A percentile compares a stretch with the other conserved stretches of the same genome.
Evolutionary conservation across 305 asterid genomes (phyloP).

Genomic region (Coffea humblotiana): DNA sequence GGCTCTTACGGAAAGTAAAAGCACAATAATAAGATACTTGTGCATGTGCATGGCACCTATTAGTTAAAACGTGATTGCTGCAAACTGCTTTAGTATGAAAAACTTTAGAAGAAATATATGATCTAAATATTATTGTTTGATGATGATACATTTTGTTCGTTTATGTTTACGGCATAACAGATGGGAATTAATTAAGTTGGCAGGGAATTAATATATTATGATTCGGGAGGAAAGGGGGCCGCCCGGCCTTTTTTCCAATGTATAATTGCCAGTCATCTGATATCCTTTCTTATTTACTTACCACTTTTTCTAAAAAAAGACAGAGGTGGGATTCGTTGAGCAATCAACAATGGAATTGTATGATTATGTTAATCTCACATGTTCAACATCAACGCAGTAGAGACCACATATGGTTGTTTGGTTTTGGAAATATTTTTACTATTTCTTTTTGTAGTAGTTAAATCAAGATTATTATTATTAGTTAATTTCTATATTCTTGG

Average conservation of each 20-base stretch:
- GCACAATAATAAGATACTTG: neutral
- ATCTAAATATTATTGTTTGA: too few relatives aligned
- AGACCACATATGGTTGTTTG: neutral
- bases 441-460: neutral
- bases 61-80: too few relatives aligned
- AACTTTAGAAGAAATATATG: too few relatives aligned
- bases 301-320: too few relatives aligned
- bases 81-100: too few relatives aligned
- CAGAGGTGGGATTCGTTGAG: neutral
- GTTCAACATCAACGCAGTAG: neutral
- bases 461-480: too few relatives aligned
- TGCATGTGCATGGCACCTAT: neutral
- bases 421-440: neutral
- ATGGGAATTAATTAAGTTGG: neutral
- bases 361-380: neutral
- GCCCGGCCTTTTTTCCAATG: too few relatives aligned
- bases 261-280: too few relatives aligned
- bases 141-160: neutral
- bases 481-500: too few relatives aligned
- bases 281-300: too few relatives aligned
- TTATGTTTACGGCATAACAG: neutral
- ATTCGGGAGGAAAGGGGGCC: neutral
- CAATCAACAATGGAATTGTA: neutral
- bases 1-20: neutral
- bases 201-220: neutral